Evolutionary conservation across 257 asterid species (phyloP), one percentile per base, ranked within the genome.

Genomic region (Gardenia jasminoides): DNA sequence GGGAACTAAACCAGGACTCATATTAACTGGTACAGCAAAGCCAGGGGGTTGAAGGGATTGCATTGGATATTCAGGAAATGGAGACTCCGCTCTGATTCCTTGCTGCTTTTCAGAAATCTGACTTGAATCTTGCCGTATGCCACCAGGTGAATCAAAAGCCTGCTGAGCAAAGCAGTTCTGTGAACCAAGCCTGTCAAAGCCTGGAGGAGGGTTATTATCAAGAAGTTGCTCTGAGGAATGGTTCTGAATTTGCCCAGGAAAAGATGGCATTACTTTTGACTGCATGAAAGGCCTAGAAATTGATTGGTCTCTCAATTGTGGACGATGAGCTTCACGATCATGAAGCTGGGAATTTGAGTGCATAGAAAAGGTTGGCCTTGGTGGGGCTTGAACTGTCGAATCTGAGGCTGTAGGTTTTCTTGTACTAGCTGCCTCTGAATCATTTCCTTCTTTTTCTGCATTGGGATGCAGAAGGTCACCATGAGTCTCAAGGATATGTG

Each of bases 351-450:
- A 81, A 75, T 85, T 92, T 43, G 97, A 87, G 85, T 85, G 85
- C 26, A 94, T 90, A 74, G 98, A 90, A 80, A 91, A 91, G 43
- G 80, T 77, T 7, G 88, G 91, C 86, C 87, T 85, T 46, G 84
- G 85, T n/a, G 97, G 91, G 66, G 91, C 97, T 89, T 93, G 99
- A 69, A 96, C 97, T 24, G 98, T 91, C 78, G 97, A 85, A 22
- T 96, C 99, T 1, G 98, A 96, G 71, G 88, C 93, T n/a, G 96
- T 78, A 76, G 92, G 85, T 79, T 88, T 96, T 83, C 91, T 88
- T 67, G 87, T 90, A 87, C 89, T 89, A 66, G 85, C 84, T 61
- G 88, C 92, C 79, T 93, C 98, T 16, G 89, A 84, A 74, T 88
- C 93, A 68, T 91, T 87, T 68, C 90, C 95, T 79, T 92, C 96